These are phyloP conservation scores for Babesia bovis DNA, from an alignment of 169 alveolate genomes.

Conservation along the genomic window DNA sequence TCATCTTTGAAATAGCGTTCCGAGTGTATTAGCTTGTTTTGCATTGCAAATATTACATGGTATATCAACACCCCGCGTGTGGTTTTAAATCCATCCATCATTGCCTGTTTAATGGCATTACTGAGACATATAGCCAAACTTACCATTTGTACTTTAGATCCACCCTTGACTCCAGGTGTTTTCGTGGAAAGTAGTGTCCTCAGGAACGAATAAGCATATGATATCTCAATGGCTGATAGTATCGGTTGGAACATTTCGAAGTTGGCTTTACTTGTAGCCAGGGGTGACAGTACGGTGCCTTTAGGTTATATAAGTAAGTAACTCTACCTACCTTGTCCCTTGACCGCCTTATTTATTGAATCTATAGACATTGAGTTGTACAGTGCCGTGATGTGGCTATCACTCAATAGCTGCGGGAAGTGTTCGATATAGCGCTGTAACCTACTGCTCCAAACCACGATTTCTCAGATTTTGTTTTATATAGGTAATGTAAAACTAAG, in stretches of 20 bases:
- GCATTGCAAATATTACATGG: constrained; percentile 6
- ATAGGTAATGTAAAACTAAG: constrained; percentile 13
- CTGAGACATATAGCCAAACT: neutral
- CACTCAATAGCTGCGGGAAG: constrained; percentile 15
- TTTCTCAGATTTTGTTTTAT: neutral
- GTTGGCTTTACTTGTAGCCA: neutral
- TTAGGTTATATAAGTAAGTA: neutral
- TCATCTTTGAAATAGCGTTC: constrained; percentile 37
- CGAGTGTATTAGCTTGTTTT: constrained; percentile 41
- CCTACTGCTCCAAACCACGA: constrained; percentile 28
- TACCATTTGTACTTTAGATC: constrained; percentile 22
- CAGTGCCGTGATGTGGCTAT: constrained; percentile 13
- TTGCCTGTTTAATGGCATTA: neutral
- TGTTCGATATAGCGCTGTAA: neutral
- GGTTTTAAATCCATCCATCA: constrained; percentile 43
- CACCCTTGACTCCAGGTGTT: constrained; percentile 19
- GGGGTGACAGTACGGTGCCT: constrained; percentile 24
- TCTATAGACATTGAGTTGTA: constrained; percentile 15
- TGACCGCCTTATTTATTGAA: constrained; percentile 10
- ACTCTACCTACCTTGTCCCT: neutral
- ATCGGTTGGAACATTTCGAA: constrained; percentile 10
- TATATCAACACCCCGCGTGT: constrained; percentile 38
- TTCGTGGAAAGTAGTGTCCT: constrained; percentile 14
- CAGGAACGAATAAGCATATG: constrained; percentile 33
- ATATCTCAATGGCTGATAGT: constrained; percentile 31